Evolutionary conservation across 306 rosid genomes (phyloP), one percentile per base, ranked within the genome.

Genomic region (Lagenaria siceraria): DNA sequence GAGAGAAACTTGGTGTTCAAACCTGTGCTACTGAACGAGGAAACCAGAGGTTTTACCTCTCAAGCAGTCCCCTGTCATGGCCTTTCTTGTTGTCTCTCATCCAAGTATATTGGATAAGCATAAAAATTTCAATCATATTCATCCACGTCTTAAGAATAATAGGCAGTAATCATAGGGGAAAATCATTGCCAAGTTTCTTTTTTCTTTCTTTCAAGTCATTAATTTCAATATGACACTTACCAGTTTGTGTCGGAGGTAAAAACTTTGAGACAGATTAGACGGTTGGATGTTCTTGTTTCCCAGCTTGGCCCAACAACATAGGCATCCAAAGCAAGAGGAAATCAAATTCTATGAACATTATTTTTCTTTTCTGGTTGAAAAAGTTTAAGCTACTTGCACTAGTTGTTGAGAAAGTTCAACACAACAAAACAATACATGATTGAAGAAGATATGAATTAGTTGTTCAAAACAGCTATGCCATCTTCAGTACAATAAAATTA

Each of bases 311-410:
- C 17, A n/a, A n/a, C n/a, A n/a, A n/a, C n/a, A n/a, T n/a, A n/a
- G n/a, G n/a, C n/a, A 40, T 68, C 74, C 74, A 42, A 70, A 72
- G 60, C 76, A 49, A 72, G 59, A 25, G 60, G 59, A 72, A 49
- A 25, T 27, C 59, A 51, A 17, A 29, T 49, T 27, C 5, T 48
- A 9, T 70, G n/a, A 24, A 70, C 27, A 13, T 70, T 12, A 25
- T 48, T 46, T 51, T 72, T 49, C 59, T 71, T 71, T 25, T 43
- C 54, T 69, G 36, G 54, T 42, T 27, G 54, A 69, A 69, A 40
- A 68, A 22, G 75, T 69, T 40, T 69, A 21, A 70, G 38, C 22
- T 70, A 54, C 17, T 4, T 6, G 58, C 2, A 13, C 6, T 24
- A 46, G 56, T 46, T 71, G 56, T 25, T 25, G 36, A 69, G 54